These are phyloP conservation scores for Acacia pycnantha DNA, from an alignment of 331 rosid species.

Conservation along the genomic window DNA sequence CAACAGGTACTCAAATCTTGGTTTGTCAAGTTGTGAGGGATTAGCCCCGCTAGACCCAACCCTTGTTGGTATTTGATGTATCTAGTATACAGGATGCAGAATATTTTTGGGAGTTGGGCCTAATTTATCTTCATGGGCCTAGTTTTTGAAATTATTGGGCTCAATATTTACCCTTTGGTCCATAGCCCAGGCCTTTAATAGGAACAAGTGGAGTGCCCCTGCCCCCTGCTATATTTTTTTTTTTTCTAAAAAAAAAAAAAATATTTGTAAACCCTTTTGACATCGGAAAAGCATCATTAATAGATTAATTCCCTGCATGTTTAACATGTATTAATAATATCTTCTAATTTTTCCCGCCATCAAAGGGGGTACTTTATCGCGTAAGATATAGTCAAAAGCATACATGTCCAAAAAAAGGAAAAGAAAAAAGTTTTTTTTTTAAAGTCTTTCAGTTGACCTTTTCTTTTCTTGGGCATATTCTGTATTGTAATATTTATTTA, in stretches of 20 bases:
- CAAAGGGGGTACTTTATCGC: background rate
- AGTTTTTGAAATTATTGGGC: background rate
- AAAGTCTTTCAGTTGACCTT: background rate
- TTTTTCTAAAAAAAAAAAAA: too few species aligned
- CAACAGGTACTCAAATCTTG: rapidly evolving
- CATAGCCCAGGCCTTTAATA: background rate
- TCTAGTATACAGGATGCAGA: background rate
- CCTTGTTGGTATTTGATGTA: too few species aligned
- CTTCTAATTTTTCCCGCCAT: background rate
- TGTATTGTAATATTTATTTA: background rate
- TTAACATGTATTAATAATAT: background rate
- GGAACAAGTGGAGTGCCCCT: too few species aligned
- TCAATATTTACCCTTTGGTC: background rate
- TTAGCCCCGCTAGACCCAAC: too few species aligned
- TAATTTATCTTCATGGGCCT: too few species aligned
- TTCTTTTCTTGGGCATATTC: background rate
- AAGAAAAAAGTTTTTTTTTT: background rate
- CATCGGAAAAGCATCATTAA: too few species aligned
- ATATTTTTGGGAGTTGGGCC: too few species aligned
- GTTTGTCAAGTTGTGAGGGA: too few species aligned
- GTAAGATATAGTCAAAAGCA: background rate
- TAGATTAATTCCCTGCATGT: background rate
- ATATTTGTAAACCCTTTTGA: too few species aligned
- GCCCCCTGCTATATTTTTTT: too few species aligned
- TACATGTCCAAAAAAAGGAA: background rate